A percentile compares a stretch with the other conserved stretches of the same genome.
Conservation (phyloP, 192 early-diverging fungal species). For the Spinellus fusiger region DNA sequence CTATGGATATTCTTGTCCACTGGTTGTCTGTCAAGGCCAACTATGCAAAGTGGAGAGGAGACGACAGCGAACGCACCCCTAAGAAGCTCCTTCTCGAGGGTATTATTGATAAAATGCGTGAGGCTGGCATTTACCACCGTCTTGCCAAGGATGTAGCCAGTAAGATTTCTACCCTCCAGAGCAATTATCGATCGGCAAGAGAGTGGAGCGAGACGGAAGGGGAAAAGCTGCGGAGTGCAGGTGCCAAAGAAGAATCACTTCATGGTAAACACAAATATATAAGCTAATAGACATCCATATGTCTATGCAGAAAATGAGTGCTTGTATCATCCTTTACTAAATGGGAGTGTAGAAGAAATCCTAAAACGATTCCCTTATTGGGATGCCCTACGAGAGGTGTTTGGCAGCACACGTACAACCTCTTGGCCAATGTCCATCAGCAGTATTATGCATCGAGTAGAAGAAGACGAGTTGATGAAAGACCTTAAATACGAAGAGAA, state of each 20-base stretch:
- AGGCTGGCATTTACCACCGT: conserved; percentile 23
- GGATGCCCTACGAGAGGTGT: conserved; percentile 23
- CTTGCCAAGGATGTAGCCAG: conserved; percentile 23
- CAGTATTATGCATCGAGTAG: conserved; percentile 24
- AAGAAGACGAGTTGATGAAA: conserved; percentile 14
- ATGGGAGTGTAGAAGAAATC: conserved; percentile 23
- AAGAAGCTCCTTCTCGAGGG: conserved; percentile 21
- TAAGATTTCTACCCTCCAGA: conserved; percentile 27
- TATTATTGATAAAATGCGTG: conserved; percentile 26
- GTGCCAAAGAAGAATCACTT: conserved; percentile 18
- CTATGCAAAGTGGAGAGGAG: conserved; percentile 26
- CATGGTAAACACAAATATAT: conserved; percentile 20
- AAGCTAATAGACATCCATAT: background rate
- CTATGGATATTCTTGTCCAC: conserved; percentile 24
- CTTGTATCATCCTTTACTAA: background rate
- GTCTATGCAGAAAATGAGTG: background rate
- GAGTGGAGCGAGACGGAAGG: conserved; percentile 29
- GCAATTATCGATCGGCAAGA: conserved; percentile 24
- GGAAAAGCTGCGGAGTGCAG: conserved; percentile 14
- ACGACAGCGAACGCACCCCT: conserved; percentile 24
- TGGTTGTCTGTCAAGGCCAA: conserved; percentile 27
- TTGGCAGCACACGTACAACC: conserved; percentile 9
- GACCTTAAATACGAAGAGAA: background rate
- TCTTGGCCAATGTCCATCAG: conserved; percentile 29
- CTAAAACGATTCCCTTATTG: conserved; percentile 27